phyloP scores from a whole-genome alignment of 768 basidiomycete species.

The Tulasnella sp. region DNA sequence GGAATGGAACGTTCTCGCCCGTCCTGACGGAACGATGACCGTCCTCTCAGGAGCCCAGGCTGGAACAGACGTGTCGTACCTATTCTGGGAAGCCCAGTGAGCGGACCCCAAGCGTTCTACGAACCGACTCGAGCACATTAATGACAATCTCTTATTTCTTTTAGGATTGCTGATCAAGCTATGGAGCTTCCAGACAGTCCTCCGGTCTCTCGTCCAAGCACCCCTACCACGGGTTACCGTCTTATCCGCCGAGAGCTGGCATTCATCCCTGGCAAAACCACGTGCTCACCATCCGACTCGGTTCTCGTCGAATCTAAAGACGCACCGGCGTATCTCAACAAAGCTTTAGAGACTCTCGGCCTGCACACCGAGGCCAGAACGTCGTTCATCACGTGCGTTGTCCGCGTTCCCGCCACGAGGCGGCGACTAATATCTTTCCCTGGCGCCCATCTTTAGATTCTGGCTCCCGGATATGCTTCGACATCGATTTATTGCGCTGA shows the following conservation, averaged over 20 bases:
- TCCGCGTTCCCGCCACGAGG: not conserved
- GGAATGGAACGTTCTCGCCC: conserved; percentile 28
- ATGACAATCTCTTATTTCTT: not conserved
- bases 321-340: conserved; percentile 30
- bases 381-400: conserved; percentile 35
- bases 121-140: not conserved
- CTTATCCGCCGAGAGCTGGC: not conserved
- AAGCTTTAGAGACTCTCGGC: conserved; percentile 23
- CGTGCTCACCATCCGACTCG: conserved; percentile 17
- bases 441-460: conserved; percentile 22
- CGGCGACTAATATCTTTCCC: not conserved
- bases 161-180: not conserved
- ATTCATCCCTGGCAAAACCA: conserved; percentile 9
- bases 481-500: conserved; percentile 32
- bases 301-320: conserved; percentile 24
- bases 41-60: conserved; percentile 19
- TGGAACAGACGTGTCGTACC: conserved; percentile 20
- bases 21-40: conserved; percentile 24
- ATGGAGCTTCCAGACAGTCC: not conserved
- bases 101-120: not conserved
- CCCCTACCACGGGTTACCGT: no score
- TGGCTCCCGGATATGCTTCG: conserved; percentile 36
- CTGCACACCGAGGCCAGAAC: conserved; percentile 35
- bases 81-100: not conserved
- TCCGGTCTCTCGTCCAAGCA: conserved; percentile 3